Base-by-base conservation (phyloP, 257 asterid species). In the Salvia splendens region DNA sequence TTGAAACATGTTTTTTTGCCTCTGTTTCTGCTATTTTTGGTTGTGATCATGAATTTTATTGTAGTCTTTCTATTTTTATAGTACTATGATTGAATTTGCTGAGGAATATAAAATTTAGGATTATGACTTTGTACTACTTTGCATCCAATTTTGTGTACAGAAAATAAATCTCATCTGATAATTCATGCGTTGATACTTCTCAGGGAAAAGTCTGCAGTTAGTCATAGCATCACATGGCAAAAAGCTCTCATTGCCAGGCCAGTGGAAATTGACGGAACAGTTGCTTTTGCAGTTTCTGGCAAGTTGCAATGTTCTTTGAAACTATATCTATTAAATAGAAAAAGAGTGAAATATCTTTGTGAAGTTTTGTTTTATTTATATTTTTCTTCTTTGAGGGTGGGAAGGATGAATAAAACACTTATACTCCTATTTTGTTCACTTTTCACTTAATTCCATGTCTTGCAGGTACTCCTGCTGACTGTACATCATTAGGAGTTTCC, bases 401-500 rank as follows among this genome's bases (percentile, higher is more conserved):
- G 42, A 30, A 12, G 17, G 41, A 55, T 32, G 61, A 55, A 12
- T 12, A 0, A 30, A 55, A 55, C 28, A 55, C 28, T 6, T 17
- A 12, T 55, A 12, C 17, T 11, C n/a, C n/a, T 14, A 54, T 4
- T 12, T 68, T 55, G 20, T 75, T 33, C 10, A 12, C 30, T 35
- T 76, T 65, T 63, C 32, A 58, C 59, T 8, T 24, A 12, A 54
- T 52, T 20, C 59, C 28, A 14, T 51, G 41, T 68, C 56, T 75
- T 78, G 68, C 81, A 89, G 97, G 96, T 69, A 82, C 91, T 69
- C 97, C 97, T 5, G 97, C 96, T 50, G 98, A 92, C 71, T 92
- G 96, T 78, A 75, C 98, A 48, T 84, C 96, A 56, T 72, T 92
- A 75, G 98, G 98, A 51, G 50, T 87, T 78, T 89, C 98, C 41